These are phyloP conservation scores for Geosmithia putterillii DNA, from an alignment of 2,329 filamentous ascomycete genomes.

Conservation along the genomic window DNA sequence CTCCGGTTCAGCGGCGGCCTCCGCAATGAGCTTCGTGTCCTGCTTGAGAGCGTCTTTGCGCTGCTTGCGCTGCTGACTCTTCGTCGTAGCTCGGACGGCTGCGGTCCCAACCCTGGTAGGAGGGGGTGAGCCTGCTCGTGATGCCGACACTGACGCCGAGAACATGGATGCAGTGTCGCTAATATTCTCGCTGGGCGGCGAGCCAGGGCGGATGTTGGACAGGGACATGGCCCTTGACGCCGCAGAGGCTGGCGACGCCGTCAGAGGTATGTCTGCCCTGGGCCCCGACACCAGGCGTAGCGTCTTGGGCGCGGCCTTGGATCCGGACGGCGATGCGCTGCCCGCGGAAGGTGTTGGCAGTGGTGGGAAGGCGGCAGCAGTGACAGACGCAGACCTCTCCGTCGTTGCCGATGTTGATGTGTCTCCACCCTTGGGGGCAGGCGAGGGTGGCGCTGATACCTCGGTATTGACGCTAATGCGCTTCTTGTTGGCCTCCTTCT, in stretches of 20 bases:
- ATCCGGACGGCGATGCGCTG: slow-evolving; percentile 33
- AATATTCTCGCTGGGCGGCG: slow-evolving; percentile 59
- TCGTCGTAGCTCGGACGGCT: slow-evolving; percentile 57
- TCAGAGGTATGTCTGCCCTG: slow-evolving; percentile 43
- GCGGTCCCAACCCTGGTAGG: slow-evolving; percentile 55
- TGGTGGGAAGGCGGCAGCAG: slow-evolving; percentile 27
- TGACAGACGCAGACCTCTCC: slow-evolving; percentile 22
- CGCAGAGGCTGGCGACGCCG: slow-evolving; percentile 16
- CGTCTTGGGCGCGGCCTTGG: slow-evolving; percentile 47
- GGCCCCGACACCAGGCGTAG: slow-evolving; percentile 58
- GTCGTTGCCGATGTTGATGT: slow-evolving; percentile 9
- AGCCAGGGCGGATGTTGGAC: slow-evolving; percentile 46
- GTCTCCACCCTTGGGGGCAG: slow-evolving; percentile 9
- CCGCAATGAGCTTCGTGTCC: slow-evolving; percentile 42
- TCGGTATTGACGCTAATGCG: not conserved
- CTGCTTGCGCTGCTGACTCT: slow-evolving; percentile 69
- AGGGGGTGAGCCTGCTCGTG: slow-evolving; percentile 61
- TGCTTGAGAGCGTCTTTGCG: slow-evolving; percentile 56
- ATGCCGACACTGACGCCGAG: slow-evolving; percentile 55
- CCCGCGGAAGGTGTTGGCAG: slow-evolving; percentile 33
- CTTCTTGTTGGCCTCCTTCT: not conserved
- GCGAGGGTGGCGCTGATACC: slow-evolving; percentile 1
- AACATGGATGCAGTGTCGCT: slow-evolving; percentile 69
- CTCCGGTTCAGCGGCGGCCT: slow-evolving; percentile 37
- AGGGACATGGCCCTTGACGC: slow-evolving; percentile 16